These are phyloP conservation scores for Clonostachys rhizophaga DNA, from an alignment of 2,329 filamentous ascomycete genomes.

Conservation along the genomic window DNA sequence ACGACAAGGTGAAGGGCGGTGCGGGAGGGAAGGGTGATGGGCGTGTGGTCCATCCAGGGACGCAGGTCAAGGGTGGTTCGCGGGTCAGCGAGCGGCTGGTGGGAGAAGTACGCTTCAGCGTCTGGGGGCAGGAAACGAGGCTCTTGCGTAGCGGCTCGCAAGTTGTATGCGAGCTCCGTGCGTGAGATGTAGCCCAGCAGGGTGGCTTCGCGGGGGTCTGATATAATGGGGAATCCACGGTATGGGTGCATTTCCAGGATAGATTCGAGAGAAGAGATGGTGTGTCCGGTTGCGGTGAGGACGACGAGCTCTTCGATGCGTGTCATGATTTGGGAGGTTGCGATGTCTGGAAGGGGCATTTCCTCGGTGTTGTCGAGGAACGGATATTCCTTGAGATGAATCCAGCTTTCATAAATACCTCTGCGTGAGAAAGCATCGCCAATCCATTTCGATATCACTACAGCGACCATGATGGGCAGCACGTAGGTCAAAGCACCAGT, in stretches of 20 bases:
- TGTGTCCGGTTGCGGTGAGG: slow-evolving; percentile 83
- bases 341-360: slow-evolving; percentile 76
- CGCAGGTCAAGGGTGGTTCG: slow-evolving; percentile 77
- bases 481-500: slow-evolving; percentile 95
- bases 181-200: slow-evolving; percentile 92
- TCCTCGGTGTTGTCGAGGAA: slow-evolving; percentile 90
- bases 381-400: slow-evolving; percentile 91
- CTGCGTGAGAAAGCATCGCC: slow-evolving; percentile 90
- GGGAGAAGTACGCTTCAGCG: slow-evolving; percentile 79
- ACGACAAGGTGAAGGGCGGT: slow-evolving; percentile 80
- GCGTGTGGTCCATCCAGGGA: slow-evolving; percentile 99
- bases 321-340: slow-evolving; percentile 88
- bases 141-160: slow-evolving; percentile 47
- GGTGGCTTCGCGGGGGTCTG: slow-evolving; percentile 69
- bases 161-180: slow-evolving; percentile 79
- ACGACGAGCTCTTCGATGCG: slow-evolving; percentile 85
- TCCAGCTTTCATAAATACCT: slow-evolving; percentile 98
- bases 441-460: slow-evolving; percentile 98
- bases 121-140: slow-evolving; percentile 60
- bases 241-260: slow-evolving; percentile 72
- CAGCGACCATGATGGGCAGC: slow-evolving; percentile 96
- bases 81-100: slow-evolving; percentile 77
- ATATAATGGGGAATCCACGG: slow-evolving; percentile 89
- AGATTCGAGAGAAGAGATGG: slow-evolving; percentile 67
- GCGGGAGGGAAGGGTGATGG: slow-evolving; percentile 78